Evolutionary conservation across 768 basidiomycete genomes (phyloP), one percentile per base, ranked within the genome.

Genomic region (Paxillus rubicundulus): DNA sequence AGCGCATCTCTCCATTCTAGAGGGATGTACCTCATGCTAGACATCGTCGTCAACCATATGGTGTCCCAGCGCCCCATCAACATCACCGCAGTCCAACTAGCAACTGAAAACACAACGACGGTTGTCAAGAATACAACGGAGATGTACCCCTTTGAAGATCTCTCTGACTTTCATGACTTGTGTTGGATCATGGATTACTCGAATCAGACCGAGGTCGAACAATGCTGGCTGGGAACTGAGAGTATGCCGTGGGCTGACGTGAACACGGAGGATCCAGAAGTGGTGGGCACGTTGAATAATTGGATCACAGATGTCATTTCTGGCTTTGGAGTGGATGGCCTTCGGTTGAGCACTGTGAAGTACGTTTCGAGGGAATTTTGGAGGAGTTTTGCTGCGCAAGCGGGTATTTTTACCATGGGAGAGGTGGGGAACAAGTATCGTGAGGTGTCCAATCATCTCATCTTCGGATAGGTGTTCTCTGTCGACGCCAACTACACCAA

Each of bases 41-140:
- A 84, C 63, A 65, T 84, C 48, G 83, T 85, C 56, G 74, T 85
- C 54, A 84, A 85, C 59, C 82, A 85, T 61, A 74, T 85, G 65
- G 79, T 78, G 2, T 70, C 77, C 0, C 56, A 69, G 21, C 43
- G 50, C 53, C 57, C 66, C 40, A 54, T 65, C 50, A 61, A 65
- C 17, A 9, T 36, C 27, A 70, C 68, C 2, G 60, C 66, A 1
- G 51, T 65, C 21, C 38, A 54, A 42, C 53, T 69, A 18, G 62
- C 48, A 10, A 48, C 44, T 28, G 36, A 44, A 8, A 57, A 62
- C 14, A 17, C 60, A 13, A 45, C 44, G 16, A 27, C 24, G n/a
- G 54, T 44, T 20, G 32, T 54, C 32, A 55, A 49, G 38, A 63
- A 65, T 21, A 58, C 58, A 1, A 70, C 61, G 14, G 54, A 40